Conservation (phyloP, 2,329 filamentous ascomycete genomes). For the Dactylella cylindrospora region DNA sequence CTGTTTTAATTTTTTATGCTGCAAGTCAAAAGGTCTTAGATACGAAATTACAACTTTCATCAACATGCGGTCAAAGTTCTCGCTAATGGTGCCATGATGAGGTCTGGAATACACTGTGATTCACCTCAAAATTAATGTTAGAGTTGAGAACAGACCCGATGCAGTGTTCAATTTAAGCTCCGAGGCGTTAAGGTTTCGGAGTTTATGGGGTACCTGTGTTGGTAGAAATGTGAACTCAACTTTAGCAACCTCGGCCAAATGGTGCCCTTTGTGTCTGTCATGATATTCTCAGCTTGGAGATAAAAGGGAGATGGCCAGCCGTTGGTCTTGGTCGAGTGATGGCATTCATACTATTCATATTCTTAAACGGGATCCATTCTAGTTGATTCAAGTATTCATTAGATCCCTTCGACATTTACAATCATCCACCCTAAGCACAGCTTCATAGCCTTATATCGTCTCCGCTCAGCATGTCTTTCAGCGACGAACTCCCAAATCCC, state of each 20-base stretch:
- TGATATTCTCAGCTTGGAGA: slow-evolving; percentile 6
- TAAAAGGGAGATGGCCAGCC: slow-evolving; percentile 27
- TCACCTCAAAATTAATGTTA: neutral
- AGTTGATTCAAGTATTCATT: neutral
- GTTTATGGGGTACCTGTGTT: slow-evolving; percentile 19
- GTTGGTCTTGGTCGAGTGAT: slow-evolving; percentile 1
- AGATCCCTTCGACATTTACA: neutral
- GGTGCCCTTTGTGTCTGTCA: neutral
- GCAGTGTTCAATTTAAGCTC: slow-evolving; percentile 29
- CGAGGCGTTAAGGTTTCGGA: slow-evolving; percentile 7
- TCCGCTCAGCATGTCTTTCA: slow-evolving; percentile 18
- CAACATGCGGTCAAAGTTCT: slow-evolving; percentile 36
- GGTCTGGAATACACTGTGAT: neutral
- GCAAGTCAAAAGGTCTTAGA: slow-evolving; percentile 24
- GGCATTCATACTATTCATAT: neutral
- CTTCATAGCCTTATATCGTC: slow-evolving; percentile 1
- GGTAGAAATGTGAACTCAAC: neutral
- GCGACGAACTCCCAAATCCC: slow-evolving; percentile 8
- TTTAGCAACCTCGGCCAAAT: neutral
- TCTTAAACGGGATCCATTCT: neutral
- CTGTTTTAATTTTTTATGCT: slow-evolving; percentile 1
- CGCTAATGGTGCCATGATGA: slow-evolving; percentile 17
- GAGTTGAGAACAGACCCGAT: slow-evolving; percentile 31
- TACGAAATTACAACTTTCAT: slow-evolving; percentile 27
- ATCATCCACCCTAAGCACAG: neutral